A percentile compares a stretch with the other conserved stretches of the same genome.
phyloP scores from a whole-genome alignment of 306 rosid genomes.

The Dryas alaskensis region DNA sequence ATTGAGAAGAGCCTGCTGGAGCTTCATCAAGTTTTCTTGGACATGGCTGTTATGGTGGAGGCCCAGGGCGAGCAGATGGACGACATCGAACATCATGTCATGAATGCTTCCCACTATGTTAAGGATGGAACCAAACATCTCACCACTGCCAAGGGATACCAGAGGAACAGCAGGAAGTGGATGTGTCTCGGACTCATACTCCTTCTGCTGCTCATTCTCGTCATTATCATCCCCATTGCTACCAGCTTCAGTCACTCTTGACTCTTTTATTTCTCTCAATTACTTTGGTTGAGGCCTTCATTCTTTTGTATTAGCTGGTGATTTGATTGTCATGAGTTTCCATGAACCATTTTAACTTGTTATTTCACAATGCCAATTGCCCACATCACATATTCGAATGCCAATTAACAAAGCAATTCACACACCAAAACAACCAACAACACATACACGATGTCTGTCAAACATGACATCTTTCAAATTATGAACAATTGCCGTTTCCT shows the following conservation, averaged over 20 bases:
- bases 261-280: background rate
- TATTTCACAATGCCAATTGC: too few relatives aligned
- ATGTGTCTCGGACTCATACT: constrained; percentile 62
- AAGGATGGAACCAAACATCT: constrained; percentile 67
- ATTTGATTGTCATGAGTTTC: too few relatives aligned
- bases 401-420: too few relatives aligned
- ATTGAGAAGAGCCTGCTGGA: constrained; percentile 76
- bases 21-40: constrained; percentile 79
- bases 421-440: too few relatives aligned
- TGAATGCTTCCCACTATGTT: constrained; percentile 69
- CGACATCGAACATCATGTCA: constrained; percentile 79
- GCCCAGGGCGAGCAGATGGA: constrained; percentile 94
- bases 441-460: too few relatives aligned
- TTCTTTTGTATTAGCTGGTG: too few relatives aligned
- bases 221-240: constrained; percentile 53
- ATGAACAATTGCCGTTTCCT: too few relatives aligned
- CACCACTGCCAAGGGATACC: constrained; percentile 49
- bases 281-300: constrained; percentile 1
- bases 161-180: constrained; percentile 66
- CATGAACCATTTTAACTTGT: too few relatives aligned
- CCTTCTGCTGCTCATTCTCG: constrained; percentile 52
- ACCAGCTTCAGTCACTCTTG: constrained; percentile 56
- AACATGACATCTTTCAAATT: too few relatives aligned
- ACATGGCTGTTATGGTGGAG: constrained; percentile 96
- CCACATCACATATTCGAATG: too few relatives aligned